Evolutionary conservation across 345 rosid species (phyloP), one percentile per base, ranked within the genome.

Genomic region (Salix brachista): DNA sequence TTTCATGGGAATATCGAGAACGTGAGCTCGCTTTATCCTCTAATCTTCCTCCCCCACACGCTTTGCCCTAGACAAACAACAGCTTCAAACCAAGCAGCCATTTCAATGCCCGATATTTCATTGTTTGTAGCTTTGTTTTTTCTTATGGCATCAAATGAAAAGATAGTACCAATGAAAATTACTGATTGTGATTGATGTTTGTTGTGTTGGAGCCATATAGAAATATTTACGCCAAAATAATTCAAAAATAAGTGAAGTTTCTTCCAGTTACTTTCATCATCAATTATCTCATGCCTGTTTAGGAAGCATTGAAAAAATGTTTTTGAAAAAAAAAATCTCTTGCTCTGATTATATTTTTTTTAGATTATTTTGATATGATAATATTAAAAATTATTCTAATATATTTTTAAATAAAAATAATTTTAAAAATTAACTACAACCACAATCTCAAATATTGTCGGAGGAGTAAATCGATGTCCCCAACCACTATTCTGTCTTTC

Each of bases 391-490:
- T 34, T 4, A 34, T 34, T 34, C 4, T 34, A 34, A 34, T 34
- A 34, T 4, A 5, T 5, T 34, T 34, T 34, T 34, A 5, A 4
- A 5, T 34, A 5, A 34, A 34, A 34, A 34, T 34, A 4, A 34
- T 34, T 4, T 34, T 34, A 34, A 34, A 34, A 34, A 34, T 34
- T 4, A 34, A 34, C 6, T 34, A 0, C 1, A 34, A 34, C 6
- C 6, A 34, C 6, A 0, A 1, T 34, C 0, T 34, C 0, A 34
- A 34, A 32, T 0, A 3, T 32, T 32, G 0, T 32, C 5, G 5
- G 4, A 0, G 34, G 0, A 32, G 0, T 34, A 34, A 19, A 52
- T 52, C 8, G 7, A 54, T 21, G 26, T 58, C 28, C n/a, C 62
- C 14, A 58, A 58, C 28, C 8, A 58, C 28, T 58, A 13, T 58